Base-by-base conservation (phyloP, 139 green algal species). In the Zygnema circumcarinatum region DNA sequence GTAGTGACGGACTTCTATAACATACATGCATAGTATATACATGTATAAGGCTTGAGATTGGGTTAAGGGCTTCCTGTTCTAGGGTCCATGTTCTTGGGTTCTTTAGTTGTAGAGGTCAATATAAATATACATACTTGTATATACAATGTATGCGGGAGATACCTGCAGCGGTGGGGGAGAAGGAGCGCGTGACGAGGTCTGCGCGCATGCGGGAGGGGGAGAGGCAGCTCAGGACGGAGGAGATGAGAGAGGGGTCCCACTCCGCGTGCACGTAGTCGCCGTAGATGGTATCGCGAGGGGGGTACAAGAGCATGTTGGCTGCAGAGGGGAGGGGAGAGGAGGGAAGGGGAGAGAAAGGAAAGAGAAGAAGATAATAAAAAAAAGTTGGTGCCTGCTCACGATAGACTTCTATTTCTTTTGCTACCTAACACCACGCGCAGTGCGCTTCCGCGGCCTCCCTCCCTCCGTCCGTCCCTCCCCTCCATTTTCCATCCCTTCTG, bases 261-360 rank as follows among this genome's bases (percentile, higher is more conserved):
- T 90, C 38, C n/a, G 25, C 29, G 52, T 85, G 67, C 21, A 92
- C 29, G 81, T 92, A 92, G 38, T 92, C 88, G n/a, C 83, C 88
- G 22, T 25, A 67, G 31, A 92, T 36, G 11, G 75, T 62, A 42
- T 92, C 82, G 29, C 35, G 25, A 36, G 47, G 39, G 1, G 83
- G 42, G 76, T 92, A 90, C 2, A 69, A 16, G 36, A 53, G 42
- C 82, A 92, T 91, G 81, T 89, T 91, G 29, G 31, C 81, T 87
- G 76, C 22, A 76, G 39, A 74, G 39, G 76, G 21, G 32, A 62
- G 20, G 74, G 35, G 74, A 7, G 31, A 67, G 74, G 2, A 81
- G 36, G 36, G 22, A 39, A 39, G 25, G 56, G 29, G 32, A 1
- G 74, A 32, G n/a, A 16, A 40, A 2, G 32, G 29, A 1, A 38